These are phyloP conservation scores for Brassica incana DNA, from an alignment of 345 rosid genomes.

Conservation along the genomic window DNA sequence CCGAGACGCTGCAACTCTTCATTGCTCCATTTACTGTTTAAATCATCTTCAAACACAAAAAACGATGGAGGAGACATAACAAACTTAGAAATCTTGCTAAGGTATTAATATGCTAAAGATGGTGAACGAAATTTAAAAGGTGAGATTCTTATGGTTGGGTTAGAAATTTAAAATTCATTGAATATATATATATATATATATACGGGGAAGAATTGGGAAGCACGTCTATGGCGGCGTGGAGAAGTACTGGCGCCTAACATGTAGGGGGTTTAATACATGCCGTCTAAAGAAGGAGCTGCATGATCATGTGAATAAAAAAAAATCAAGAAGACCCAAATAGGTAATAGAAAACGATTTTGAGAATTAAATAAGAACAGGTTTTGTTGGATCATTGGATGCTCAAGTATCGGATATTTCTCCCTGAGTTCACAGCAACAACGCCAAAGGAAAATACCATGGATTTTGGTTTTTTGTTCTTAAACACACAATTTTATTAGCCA, in stretches of 20 bases:
- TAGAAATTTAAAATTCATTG: constrained; percentile 9
- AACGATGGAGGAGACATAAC: constrained; percentile 37
- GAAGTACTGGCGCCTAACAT: constrained; percentile 33
- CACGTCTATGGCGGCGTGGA: constrained; percentile 40
- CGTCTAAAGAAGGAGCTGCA: constrained; percentile 3
- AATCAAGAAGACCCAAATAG: not conserved
- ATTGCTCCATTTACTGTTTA: constrained; percentile 14
- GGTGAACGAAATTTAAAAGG: not conserved
- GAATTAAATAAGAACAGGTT: not conserved
- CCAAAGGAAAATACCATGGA: too few relatives aligned
- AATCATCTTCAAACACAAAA: constrained; percentile 27
- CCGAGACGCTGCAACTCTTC: constrained; percentile 23
- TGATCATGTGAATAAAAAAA: not conserved
- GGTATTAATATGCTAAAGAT: not conserved
- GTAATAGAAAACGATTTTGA: not conserved
- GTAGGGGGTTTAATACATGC: not conserved
- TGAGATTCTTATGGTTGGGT: constrained; percentile 1
- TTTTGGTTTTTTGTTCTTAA: too few relatives aligned
- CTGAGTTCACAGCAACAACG: too few relatives aligned
- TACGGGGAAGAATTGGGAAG: constrained; percentile 23
- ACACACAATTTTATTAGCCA: too few relatives aligned
- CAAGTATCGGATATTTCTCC: too few relatives aligned
- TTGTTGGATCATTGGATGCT: too few relatives aligned
- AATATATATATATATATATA: not conserved
- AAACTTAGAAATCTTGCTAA: not conserved